phyloP scores from a whole-genome alignment of 768 basidiomycete species.

The Termitomyces sp. region DNA sequence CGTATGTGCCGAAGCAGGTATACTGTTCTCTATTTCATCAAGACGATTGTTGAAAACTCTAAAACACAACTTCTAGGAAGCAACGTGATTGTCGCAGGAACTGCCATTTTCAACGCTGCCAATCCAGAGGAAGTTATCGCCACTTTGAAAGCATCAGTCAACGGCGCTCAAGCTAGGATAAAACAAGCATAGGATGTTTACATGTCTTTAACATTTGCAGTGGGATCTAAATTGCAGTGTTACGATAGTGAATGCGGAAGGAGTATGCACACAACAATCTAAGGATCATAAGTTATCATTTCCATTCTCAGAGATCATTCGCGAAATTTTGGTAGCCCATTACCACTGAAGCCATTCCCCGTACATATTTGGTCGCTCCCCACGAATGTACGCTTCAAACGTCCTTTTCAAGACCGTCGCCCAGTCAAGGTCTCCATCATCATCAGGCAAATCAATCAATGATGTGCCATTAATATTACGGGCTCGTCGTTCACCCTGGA shows the following conservation, averaged over 20 bases:
- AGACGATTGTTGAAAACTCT: not conserved
- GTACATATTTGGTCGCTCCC: conserved; percentile 93
- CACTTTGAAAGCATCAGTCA: conserved; percentile 62
- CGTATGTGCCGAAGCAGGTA: conserved; percentile 86
- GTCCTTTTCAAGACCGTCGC: conserved; percentile 91
- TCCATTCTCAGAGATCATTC: not conserved
- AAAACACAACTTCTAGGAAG: conserved; percentile 52
- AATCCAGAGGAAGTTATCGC: conserved; percentile 76
- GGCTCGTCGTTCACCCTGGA: conserved; percentile 64
- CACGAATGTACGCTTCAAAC: conserved; percentile 89
- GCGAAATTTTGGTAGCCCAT: not conserved
- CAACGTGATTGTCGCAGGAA: conserved; percentile 98
- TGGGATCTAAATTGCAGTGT: not conserved
- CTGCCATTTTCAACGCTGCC: conserved; percentile 85
- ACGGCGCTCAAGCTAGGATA: conserved; percentile 54
- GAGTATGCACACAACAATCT: conserved; percentile 1
- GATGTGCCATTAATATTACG: conserved; percentile 35
- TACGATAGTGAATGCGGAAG: not conserved
- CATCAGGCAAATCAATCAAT: conserved; percentile 49
- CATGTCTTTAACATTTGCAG: not conserved
- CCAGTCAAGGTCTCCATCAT: conserved; percentile 86
- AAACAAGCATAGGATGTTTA: conserved; percentile 8
- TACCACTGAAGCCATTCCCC: conserved; percentile 72
- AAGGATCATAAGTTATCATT: not conserved
- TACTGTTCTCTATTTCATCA: conserved; percentile 2